Evolutionary conservation across 148 eudicot species (phyloP).

Genomic region (Cornus florida): DNA sequence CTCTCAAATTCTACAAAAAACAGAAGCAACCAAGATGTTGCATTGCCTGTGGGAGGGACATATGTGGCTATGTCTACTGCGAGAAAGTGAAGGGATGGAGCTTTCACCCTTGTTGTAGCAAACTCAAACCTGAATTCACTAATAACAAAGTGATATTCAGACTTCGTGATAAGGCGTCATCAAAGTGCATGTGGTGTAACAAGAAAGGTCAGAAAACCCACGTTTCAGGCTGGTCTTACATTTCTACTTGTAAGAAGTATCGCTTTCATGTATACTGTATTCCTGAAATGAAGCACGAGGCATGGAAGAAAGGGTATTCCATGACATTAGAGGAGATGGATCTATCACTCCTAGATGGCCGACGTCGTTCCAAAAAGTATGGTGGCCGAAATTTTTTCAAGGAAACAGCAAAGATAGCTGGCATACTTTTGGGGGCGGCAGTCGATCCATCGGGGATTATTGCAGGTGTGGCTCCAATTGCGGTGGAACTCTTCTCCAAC

Average conservation of each 20-base stretch:
- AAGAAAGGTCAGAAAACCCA: not conserved
- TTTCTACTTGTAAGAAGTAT: not conserved
- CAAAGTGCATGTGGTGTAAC: conserved; percentile 10
- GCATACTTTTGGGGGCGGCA: too few relatives aligned
- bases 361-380: too few relatives aligned
- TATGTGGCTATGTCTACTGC: conserved; percentile 4
- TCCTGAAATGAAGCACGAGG: conserved; percentile 3
- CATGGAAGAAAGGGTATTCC: not conserved
- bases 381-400: too few relatives aligned
- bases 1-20: not conserved
- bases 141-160: not conserved
- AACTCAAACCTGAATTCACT: not conserved
- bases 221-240: conserved; percentile 14
- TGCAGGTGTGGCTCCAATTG: too few relatives aligned
- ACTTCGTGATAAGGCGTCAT: not conserved
- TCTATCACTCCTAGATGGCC: not conserved
- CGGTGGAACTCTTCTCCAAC: too few relatives aligned
- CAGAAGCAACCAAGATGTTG: not conserved
- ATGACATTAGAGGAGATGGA: not conserved
- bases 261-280: conserved; percentile 17
- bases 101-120: conserved; percentile 13
- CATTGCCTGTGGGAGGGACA: conserved; percentile 7
- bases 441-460: too few relatives aligned
- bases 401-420: too few relatives aligned
- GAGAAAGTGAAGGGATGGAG: not conserved